These are phyloP conservation scores for Ophiostoma sp. DNA, from an alignment of 2,329 filamentous ascomycete species.

Conservation along the genomic window DNA sequence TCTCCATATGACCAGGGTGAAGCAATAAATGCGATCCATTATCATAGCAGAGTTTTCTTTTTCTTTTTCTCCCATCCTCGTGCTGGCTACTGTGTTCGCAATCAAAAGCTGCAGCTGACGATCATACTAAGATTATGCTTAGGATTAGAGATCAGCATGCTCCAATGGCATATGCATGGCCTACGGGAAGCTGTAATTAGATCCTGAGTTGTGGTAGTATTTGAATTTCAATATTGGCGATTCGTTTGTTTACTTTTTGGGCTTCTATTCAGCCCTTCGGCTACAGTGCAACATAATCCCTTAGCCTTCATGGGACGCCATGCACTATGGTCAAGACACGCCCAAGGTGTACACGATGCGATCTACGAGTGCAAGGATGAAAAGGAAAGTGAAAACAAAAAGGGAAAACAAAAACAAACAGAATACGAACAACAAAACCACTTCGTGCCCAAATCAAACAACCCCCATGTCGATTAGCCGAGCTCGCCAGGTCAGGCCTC, in stretches of 20 bases:
- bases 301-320: background rate
- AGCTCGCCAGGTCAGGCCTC: conserved; percentile 1
- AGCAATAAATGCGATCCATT: background rate
- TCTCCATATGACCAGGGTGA: background rate
- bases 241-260: conserved; percentile 12
- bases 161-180: background rate
- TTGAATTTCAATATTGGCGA: background rate
- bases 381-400: no score
- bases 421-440: background rate
- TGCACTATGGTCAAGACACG: conserved; percentile 4
- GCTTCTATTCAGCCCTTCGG: background rate
- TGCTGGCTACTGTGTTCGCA: background rate
- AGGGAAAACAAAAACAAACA: background rate
- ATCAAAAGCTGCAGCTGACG: conserved; percentile 1
- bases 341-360: conserved; percentile 8
- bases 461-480: conserved; percentile 13
- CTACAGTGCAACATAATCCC: background rate
- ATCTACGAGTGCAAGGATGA: background rate
- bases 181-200: background rate
- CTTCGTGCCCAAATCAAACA: background rate
- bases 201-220: background rate
- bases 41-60: background rate
- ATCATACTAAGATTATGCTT: background rate
- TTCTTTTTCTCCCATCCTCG: background rate
- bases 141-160: background rate